These are phyloP conservation scores for Backusella luteola DNA, from an alignment of 192 early-diverging fungal species.

Conservation along the genomic window DNA sequence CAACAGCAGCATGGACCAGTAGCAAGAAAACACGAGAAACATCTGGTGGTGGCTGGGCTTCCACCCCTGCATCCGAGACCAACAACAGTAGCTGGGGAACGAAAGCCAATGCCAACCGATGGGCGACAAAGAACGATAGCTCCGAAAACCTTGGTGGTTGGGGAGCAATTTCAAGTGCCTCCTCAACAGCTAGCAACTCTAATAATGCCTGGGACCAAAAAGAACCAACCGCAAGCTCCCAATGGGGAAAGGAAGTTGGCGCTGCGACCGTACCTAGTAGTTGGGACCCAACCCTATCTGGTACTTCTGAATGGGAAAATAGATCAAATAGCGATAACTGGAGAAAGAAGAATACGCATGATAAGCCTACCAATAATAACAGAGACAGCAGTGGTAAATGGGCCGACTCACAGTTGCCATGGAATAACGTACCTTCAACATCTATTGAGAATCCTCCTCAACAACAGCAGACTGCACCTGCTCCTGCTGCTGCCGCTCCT, in stretches of 20 bases:
- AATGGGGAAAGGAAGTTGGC: neutral
- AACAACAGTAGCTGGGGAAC: neutral
- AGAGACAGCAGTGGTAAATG: neutral
- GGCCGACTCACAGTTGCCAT: neutral
- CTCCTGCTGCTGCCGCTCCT: neutral
- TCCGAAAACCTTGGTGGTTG: conserved; percentile 3
- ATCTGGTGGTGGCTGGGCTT: neutral
- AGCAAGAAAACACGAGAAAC: neutral
- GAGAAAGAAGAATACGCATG: neutral
- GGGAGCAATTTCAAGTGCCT: neutral
- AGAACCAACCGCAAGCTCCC: neutral
- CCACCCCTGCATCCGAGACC: neutral
- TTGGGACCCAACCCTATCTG: neutral
- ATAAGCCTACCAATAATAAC: neutral
- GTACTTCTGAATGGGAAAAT: neutral
- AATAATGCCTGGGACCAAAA: neutral
- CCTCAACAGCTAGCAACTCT: neutral
- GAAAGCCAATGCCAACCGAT: neutral
- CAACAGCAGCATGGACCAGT: neutral
- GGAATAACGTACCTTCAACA: neutral
- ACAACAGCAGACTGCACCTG: neutral
- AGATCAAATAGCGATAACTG: conserved; percentile 1
- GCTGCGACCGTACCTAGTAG: neutral
- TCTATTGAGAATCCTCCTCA: neutral
- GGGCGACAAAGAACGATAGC: neutral